These are phyloP conservation scores for Amanita rubescens DNA, from an alignment of 768 basidiomycete genomes.

Conservation along the genomic window DNA sequence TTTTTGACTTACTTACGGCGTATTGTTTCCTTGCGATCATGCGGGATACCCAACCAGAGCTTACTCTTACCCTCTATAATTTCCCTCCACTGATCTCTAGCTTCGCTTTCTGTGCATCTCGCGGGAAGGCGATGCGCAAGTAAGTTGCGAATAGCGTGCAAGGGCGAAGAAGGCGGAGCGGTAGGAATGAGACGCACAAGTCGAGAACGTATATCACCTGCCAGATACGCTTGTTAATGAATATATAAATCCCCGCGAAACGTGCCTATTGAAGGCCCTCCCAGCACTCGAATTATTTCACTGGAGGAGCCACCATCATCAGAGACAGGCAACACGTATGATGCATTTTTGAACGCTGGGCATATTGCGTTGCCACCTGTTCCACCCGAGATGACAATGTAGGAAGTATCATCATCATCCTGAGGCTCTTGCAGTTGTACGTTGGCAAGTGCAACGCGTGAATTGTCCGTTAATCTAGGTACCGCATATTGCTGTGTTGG, in stretches of 20 bases:
- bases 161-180: slow-evolving; percentile 47
- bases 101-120: slow-evolving; percentile 59
- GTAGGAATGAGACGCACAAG: slow-evolving; percentile 81
- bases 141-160: slow-evolving; percentile 68
- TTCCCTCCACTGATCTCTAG: slow-evolving; percentile 85
- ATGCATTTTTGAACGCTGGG: slow-evolving; percentile 69
- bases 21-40: slow-evolving; percentile 86
- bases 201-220: slow-evolving; percentile 88
- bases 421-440: background rate
- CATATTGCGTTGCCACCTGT: slow-evolving; percentile 92
- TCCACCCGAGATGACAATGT: slow-evolving; percentile 84
- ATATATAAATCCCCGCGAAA: slow-evolving; percentile 1
- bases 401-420: slow-evolving; percentile 32
- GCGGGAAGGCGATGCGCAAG: slow-evolving; percentile 76
- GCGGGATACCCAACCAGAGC: slow-evolving; percentile 82
- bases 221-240: background rate
- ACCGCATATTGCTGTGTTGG: slow-evolving; percentile 36
- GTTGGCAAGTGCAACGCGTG: background rate
- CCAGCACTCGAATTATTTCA: slow-evolving; percentile 88
- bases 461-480: background rate
- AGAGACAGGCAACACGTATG: slow-evolving; percentile 86
- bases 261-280: slow-evolving; percentile 77
- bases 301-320: slow-evolving; percentile 95
- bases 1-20: slow-evolving; percentile 46
- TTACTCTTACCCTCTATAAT: slow-evolving; percentile 82